A percentile compares a stretch with the other conserved stretches of the same genome.
These are phyloP conservation scores for Trichosporon ovoides DNA, from an alignment of 1,284 basidiomycete species.

Conservation along the genomic window DNA sequence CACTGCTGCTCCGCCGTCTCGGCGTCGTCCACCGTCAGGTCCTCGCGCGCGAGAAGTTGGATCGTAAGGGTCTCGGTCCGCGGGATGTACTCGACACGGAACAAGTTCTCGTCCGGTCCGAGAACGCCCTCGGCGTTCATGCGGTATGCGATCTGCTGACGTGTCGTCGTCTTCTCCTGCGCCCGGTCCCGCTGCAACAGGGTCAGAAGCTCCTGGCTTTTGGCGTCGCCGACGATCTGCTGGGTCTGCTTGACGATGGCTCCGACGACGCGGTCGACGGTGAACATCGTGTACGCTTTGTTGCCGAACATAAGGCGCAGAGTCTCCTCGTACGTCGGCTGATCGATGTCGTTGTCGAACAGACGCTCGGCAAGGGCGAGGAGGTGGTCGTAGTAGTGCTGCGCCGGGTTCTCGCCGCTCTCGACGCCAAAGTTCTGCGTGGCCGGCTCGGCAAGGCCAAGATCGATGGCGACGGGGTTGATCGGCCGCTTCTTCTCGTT, in stretches of 20 bases:
- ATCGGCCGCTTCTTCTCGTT: conserved; percentile 48
- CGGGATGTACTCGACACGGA: conserved; percentile 81
- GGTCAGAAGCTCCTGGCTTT: conserved; percentile 77
- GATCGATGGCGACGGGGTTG: conserved; percentile 56
- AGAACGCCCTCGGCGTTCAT: conserved; percentile 76
- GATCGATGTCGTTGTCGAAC: conserved; percentile 89
- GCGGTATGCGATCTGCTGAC: conserved; percentile 79
- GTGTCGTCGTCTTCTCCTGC: conserved; percentile 58
- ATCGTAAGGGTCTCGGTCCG: conserved; percentile 67
- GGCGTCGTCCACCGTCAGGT: conserved; percentile 77
- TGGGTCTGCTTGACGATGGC: conserved; percentile 85
- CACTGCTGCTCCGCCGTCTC: conserved; percentile 75
- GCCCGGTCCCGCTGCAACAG: conserved; percentile 69
- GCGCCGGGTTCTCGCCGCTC: conserved; percentile 52
- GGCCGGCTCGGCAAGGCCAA: conserved; percentile 59
- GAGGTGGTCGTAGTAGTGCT: conserved; percentile 78
- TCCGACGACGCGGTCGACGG: conserved; percentile 85
- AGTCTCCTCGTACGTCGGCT: conserved; percentile 84
- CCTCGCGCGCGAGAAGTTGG: conserved; percentile 84
- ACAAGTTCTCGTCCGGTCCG: conserved; percentile 84
- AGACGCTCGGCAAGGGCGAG: conserved; percentile 88
- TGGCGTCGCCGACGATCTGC: conserved; percentile 67
- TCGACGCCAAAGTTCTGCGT: conserved; percentile 49
- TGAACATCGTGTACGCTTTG: conserved; percentile 87
- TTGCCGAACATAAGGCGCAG: conserved; percentile 95